Base-by-base conservation (phyloP, 1,284 basidiomycete species). In the Boletus sp. region DNA sequence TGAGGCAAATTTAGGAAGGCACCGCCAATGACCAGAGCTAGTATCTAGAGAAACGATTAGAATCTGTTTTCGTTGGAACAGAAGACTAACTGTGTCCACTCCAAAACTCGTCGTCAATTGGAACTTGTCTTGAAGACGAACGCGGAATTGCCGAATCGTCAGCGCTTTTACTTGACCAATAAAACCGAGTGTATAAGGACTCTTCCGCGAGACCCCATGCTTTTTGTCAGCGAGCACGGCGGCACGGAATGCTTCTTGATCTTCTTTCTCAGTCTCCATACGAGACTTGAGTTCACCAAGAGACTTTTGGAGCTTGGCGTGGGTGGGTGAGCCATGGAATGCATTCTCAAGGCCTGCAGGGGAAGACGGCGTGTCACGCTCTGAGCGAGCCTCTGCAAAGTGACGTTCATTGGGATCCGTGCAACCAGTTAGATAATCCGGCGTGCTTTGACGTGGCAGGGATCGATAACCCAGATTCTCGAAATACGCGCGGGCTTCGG, bases 331-430 rank as follows among this genome's bases (percentile, higher is more conserved):
- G 6, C 68, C 60, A n/a, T 64, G 66, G 72, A 81, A 95, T 0
- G 84, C 84, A 27, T 69, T 67, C 58, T 87, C 91, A 50, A 96
- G 78, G 13, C 71, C 76, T 54, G 84, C 80, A 0, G 93, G 80
- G 0, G 84, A 80, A 5, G 80, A 80, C 0, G 93, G 91, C 0
- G 88, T 86, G 55, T 86, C 80, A 6, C 57, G 55, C 3, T 72
- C 76, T 27, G 82, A 80, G 33, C 77, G 77, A 12, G 84, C 90
- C 5, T 82, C 76, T 2, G 86, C 81, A 64, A 91, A 92, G 61
- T 87, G 87, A 38, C 91, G 84, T 71, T 94, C 89, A 61, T 92
- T 91, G 2, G 81, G 78, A 64, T 94, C 90, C 10, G 90, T 87
- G 64, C 84, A 86, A 2, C 83, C 84, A 14, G 81, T 90, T 22